A percentile compares a stretch with the other conserved stretches of the same genome.
These are phyloP conservation scores for Abrus precatorius DNA, from an alignment of 306 rosid species.

Conservation along the genomic window DNA sequence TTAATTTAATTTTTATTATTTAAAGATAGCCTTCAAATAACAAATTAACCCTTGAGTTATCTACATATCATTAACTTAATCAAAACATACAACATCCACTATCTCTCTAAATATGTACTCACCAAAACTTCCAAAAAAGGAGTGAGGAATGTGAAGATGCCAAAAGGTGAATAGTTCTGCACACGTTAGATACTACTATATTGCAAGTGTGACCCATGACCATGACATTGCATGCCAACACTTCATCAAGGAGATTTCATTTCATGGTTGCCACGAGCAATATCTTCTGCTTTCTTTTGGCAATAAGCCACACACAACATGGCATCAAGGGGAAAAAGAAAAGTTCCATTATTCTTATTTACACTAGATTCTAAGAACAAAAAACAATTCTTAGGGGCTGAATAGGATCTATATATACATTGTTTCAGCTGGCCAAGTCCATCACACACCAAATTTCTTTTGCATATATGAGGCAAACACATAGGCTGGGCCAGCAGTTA, in stretches of 20 bases:
- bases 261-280: conserved; percentile 49
- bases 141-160: conserved; percentile 24
- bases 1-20: no score
- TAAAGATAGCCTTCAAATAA: neutral
- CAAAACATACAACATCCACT: neutral
- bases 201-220: conserved; percentile 24
- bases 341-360: conserved; percentile 41
- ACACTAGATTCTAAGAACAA: conserved; percentile 43
- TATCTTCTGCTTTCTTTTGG: conserved; percentile 4
- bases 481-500: conserved; percentile 39
- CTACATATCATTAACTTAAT: neutral
- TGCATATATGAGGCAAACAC: conserved; percentile 20
- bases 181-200: neutral
- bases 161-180: conserved; percentile 12
- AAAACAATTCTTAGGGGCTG: conserved; percentile 32
- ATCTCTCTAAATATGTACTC: neutral
- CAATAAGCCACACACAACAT: neutral
- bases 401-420: conserved; percentile 32
- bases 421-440: conserved; percentile 34
- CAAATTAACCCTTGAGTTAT: neutral
- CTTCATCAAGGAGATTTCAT: conserved; percentile 31
- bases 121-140: neutral
- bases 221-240: conserved; percentile 29
- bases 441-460: conserved; percentile 32
- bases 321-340: conserved; percentile 39